Conservation (phyloP, 192 early-diverging fungal species). For the Coemansia sp. region DNA sequence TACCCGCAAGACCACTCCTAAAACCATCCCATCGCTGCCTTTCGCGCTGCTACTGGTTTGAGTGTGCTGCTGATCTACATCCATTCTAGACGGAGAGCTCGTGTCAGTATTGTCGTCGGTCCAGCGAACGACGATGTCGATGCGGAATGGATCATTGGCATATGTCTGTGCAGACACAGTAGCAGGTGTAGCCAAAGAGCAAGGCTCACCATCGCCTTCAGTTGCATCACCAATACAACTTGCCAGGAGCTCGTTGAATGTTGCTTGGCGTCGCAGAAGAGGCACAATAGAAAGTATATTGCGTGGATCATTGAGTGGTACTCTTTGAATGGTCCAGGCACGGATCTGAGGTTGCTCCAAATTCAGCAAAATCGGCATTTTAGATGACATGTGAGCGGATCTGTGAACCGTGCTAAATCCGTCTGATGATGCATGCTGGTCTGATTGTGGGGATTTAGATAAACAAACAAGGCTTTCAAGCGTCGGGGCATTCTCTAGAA, state of each 20-base stretch:
- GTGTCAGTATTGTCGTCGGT: not conserved
- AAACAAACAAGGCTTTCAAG: constrained; percentile 26
- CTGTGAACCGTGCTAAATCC: not conserved
- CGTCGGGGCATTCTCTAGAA: constrained; percentile 50
- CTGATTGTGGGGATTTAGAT: not conserved
- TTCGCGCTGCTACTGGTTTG: not conserved
- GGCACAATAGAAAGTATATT: constrained; percentile 22
- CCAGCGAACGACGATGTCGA: constrained; percentile 24
- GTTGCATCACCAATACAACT: constrained; percentile 26
- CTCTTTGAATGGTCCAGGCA: constrained; percentile 35
- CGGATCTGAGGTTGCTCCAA: constrained; percentile 48
- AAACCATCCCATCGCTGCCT: not conserved
- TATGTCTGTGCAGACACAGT: constrained; percentile 18
- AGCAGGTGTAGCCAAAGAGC: not conserved
- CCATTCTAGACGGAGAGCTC: constrained; percentile 2
- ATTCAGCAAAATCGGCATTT: constrained; percentile 3
- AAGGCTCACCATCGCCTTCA: not conserved
- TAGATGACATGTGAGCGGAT: not conserved
- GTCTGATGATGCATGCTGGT: not conserved
- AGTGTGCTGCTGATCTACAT: not conserved
- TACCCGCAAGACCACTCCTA: constrained; percentile 33
- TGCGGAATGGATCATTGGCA: constrained; percentile 52
- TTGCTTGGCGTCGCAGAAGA: constrained; percentile 43
- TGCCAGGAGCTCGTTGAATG: constrained; percentile 43
- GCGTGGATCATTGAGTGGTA: constrained; percentile 26